These are phyloP conservation scores for Ceratocystis albifundus DNA, from an alignment of 2,329 filamentous ascomycete genomes.

Conservation along the genomic window DNA sequence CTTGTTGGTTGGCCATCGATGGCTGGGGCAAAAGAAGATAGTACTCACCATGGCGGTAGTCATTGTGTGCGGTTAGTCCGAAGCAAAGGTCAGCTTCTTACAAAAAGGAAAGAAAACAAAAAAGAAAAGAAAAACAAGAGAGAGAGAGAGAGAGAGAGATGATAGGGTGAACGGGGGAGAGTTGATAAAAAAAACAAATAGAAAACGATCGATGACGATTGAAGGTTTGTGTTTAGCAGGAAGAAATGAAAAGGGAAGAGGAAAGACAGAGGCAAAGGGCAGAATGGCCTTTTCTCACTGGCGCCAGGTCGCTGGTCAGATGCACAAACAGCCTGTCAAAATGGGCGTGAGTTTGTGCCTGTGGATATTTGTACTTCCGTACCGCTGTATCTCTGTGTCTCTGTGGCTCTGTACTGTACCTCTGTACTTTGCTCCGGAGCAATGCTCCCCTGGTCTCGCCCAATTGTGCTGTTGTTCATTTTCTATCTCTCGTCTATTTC, in stretches of 20 bases:
- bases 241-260: slow-evolving; percentile 9
- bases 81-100: slow-evolving; percentile 2
- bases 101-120: background rate
- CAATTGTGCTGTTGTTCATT: background rate
- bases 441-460: background rate
- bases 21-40: background rate
- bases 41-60: slow-evolving; percentile 19
- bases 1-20: slow-evolving; percentile 5
- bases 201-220: slow-evolving; percentile 8
- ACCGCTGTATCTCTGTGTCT: background rate
- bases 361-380: background rate
- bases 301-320: background rate
- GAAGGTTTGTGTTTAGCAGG: background rate
- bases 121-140: too few relatives aligned
- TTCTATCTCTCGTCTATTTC: background rate
- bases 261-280: background rate
- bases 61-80: slow-evolving; percentile 14
- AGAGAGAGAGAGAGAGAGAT: too few relatives aligned
- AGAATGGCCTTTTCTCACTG: background rate
- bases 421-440: background rate
- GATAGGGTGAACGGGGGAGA: slow-evolving; percentile 2
- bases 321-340: background rate
- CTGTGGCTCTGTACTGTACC: background rate
- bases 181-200: slow-evolving; percentile 6
- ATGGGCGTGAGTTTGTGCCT: background rate